Evolutionary conservation across 768 basidiomycete species (phyloP).

Genomic region (Lactifluus hygrophoroides): DNA sequence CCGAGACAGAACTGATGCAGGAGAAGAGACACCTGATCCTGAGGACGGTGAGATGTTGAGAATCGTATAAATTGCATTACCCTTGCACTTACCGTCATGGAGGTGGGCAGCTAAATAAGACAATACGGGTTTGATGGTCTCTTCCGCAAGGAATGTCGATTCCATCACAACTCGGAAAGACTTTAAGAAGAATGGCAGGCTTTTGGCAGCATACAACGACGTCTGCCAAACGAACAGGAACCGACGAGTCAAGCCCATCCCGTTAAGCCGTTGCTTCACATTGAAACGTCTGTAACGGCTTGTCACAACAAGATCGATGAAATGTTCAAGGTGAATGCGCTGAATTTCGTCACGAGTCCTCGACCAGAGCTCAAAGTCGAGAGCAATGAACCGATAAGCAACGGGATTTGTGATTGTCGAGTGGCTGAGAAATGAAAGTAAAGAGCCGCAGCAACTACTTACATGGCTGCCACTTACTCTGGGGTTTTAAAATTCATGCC

Average conservation of each 20-base stretch:
- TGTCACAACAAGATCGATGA: slow-evolving; percentile 58
- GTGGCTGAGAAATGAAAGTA: slow-evolving; percentile 36
- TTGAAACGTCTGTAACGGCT: slow-evolving; percentile 78
- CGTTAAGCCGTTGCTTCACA: slow-evolving; percentile 58
- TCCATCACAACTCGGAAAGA: slow-evolving; percentile 54
- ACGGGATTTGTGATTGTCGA: slow-evolving; percentile 78
- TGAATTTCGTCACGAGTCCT: slow-evolving; percentile 65
- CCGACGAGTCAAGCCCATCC: slow-evolving; percentile 62
- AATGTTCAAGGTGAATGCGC: slow-evolving; percentile 71
- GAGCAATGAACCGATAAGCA: slow-evolving; percentile 74
- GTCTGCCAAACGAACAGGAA: slow-evolving; percentile 78
- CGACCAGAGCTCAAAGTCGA: slow-evolving; percentile 91
- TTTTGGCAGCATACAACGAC: slow-evolving; percentile 59
- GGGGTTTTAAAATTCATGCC: slow-evolving; percentile 78
- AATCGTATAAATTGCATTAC: background rate
- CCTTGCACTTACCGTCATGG: slow-evolving; percentile 44
- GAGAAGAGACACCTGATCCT: slow-evolving; percentile 31
- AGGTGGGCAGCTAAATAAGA: slow-evolving; percentile 81
- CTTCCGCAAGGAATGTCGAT: slow-evolving; percentile 61
- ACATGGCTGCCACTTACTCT: slow-evolving; percentile 43
- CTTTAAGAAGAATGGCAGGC: slow-evolving; percentile 41
- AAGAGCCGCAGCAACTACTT: background rate
- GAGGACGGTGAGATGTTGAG: slow-evolving; percentile 4
- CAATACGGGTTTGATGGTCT: slow-evolving; percentile 75
- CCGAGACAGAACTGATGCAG: slow-evolving; percentile 47